Evolutionary conservation across 2,329 filamentous ascomycete genomes (phyloP), one percentile per base, ranked within the genome.

Genomic region (Emericellopsis atlantica): DNA sequence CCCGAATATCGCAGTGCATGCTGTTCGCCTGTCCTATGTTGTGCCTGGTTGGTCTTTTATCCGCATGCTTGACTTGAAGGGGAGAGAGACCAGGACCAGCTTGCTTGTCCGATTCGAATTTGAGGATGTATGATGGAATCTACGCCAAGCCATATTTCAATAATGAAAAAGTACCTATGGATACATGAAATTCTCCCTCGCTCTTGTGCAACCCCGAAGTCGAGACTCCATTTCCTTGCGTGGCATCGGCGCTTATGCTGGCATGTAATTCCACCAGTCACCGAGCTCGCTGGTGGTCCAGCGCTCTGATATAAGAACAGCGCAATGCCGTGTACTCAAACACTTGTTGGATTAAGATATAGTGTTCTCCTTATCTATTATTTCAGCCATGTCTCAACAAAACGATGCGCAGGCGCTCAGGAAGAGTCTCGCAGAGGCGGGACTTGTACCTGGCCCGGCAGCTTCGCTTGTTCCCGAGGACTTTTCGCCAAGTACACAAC

Each of bases 61-160:
- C 32, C 62, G 75, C 5, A 72, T 84, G 71, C 50, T 81, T 48
- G 78, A 83, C 50, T 57, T 82, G 43, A 75, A 74, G 52, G 79
- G 79, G 0, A 63, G 69, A 26, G 76, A 82, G 61, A 82, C 79
- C 0, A 69, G 62, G 45, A 81, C 77, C 46, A 72, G 73, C 4
- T 43, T 84, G 36, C 58, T 83, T 24, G 69, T 81, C 6, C 75
- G 65, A 49, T 79, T 83, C 53, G 72, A 78, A 43, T 52, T 81
- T 40, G 56, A 59, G 44, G 63, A 76, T 49, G 39, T 31, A 29
- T 29, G 12, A 12, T 29, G 18, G 18, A 21, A 21, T 21, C 18
- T 21, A 21, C 18, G 7, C 33, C n/a, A 40, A 14, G 32, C 15
- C 32, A 14, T 12, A 33, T 33, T 33, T 33, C 32, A 14, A 14